Evolutionary conservation across 768 basidiomycete species (phyloP), one percentile per base, ranked within the genome.

Genomic region (Xerocomellus intermedius): DNA sequence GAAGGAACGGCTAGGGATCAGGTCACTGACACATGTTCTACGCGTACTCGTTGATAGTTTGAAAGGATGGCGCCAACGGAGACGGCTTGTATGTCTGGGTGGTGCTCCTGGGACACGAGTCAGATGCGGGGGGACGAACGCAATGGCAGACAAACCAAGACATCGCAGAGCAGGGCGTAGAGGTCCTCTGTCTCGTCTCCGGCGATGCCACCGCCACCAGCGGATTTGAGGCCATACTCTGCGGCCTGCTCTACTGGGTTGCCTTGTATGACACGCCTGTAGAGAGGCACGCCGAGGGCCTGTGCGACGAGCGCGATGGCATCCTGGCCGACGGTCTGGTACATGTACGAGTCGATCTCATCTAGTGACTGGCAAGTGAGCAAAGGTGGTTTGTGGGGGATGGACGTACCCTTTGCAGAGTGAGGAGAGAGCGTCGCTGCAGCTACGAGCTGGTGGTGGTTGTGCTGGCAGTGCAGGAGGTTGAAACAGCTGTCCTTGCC

Each of bases 401-500:
- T 24, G 60, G 26, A 57, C 52, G 38, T 19, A 94, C 96, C 95
- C 84, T 87, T 89, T 63, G 93, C 95, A 54, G 79, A 74, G 58
- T 79, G 83, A 21, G 97, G 97, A 12, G 90, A 80, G 41, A 99
- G 77, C 38, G 93, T 92, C 5, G 94, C 97, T 19, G 94, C 85
- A 12, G 94, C 93, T 9, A 94, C 74, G 38, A 98, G 83, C 55
- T 89, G 77, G 67, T 99, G 96, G 2, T 91, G 87, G 65, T 97
- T 92, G 55, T 80, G 78, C 45, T 82, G 74, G 67, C 94, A 96
- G 73, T 98, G 95, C 12, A 93, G 72, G 41, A 98, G 83, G 66
- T 96, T 98, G 80, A 86, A 98, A 77, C 93, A 94, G 70, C 90
- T 93, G 74, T 99, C 97, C 73, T 99, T 99, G 30, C 97, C 97